Evolutionary conservation across 2,329 filamentous ascomycete species (phyloP), one percentile per base, ranked within the genome.

Genomic region (Neoascochyta sp.): DNA sequence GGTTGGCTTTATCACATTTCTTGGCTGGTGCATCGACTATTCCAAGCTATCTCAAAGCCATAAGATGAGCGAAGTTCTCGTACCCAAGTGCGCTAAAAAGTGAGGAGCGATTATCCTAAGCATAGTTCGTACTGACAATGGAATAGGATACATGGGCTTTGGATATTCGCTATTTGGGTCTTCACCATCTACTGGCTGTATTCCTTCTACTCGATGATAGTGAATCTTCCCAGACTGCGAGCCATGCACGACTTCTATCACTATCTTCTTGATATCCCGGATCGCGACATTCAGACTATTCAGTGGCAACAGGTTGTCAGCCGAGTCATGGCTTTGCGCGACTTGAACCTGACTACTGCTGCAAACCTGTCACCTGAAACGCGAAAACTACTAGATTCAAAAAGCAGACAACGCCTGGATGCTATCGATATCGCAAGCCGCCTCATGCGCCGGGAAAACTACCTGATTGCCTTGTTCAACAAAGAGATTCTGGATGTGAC

Each of bases 371-470:
- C 74, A n/a, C 67, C 75, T 8, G 67, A 70, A 39, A 74, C 75
- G 43, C 73, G 76, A 37, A 75, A 72, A 42, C 78, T 76, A 36
- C 73, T 90, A 41, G 84, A 85, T 24, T 88, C 81, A 36, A 87
- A 93, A 56, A 93, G 87, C 13, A 94, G 95, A 60, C 87, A 96
- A 64, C 77, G 90, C 41, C 81, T 98, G 48, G 92, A 95, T 63
- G 92, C 92, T 8, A 87, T 95, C 52, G 92, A 95, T 54, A 96
- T 98, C 59, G 92, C 92, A 5, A 98, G 96, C 56, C 80, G 92
- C 17, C 67, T 98, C 24, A 96, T 98, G 92, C 82, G 92, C 36
- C 84, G 86, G 54, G 90, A 95, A 42, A 98, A 98, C 54, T 98
- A 95, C 52, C 76, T 95, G 41, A 95, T 98, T 51, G 92, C 92